Evolutionary conservation across 2,329 filamentous ascomycete species (phyloP), one percentile per base, ranked within the genome.

Genomic region (Aspergillus latus): DNA sequence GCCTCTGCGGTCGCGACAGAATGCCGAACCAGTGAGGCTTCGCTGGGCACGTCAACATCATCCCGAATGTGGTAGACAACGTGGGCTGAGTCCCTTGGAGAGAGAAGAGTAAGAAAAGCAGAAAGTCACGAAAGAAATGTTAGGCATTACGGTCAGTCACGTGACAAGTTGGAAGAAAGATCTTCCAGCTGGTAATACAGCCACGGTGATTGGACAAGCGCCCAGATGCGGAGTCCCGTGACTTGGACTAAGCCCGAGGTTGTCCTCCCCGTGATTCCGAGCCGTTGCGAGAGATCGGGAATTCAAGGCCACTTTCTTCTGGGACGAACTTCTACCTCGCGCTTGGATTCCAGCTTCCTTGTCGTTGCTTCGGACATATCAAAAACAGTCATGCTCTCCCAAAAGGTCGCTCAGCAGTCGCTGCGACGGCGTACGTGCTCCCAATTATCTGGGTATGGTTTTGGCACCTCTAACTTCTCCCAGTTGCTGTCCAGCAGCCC

Each of bases 331-430:
- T 50, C 46, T 53, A 39, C 52, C 48, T 56, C 53, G 55, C 56
- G 55, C 44, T 36, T 49, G 42, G 47, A 45, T 36, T 49, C 42
- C 54, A 55, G 56, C 49, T 21, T 57, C 53, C 54, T 21, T 42
- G 56, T 28, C 48, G 28, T 52, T 52, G 45, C 45, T 46, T 36
- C 28, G 43, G 50, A 40, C 49, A 55, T 47, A 56, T 43, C 29
- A 21, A 57, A 36, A 40, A 26, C 54, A 69, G 76, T 56, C 45
- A 79, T 80, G 77, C 69, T 79, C 63, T 75, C 76, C 53, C 77
- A 79, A 64, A 76, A 77, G 69, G 66, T 77, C 68, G 71, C 74
- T 54, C 77, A 80, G 64, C 74, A 76, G 63, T 77, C 76, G 59
- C 68, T 78, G 67, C 73, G 77, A 70, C 76, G 78, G 69, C 69